These are phyloP conservation scores for Trichoderma sp. DNA, from an alignment of 2,329 filamentous ascomycete species.

Conservation along the genomic window DNA sequence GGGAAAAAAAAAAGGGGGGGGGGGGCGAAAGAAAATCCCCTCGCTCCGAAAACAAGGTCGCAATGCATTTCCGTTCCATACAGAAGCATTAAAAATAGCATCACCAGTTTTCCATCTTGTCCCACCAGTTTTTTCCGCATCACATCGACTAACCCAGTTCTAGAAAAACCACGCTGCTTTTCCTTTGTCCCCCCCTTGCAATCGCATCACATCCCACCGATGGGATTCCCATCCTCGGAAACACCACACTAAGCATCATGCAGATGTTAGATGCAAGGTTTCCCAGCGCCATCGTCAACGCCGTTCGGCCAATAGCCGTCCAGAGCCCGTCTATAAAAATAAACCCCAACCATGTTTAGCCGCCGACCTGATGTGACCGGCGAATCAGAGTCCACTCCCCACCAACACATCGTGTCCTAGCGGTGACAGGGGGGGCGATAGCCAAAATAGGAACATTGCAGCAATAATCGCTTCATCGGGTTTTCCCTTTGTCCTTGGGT, in stretches of 20 bases:
- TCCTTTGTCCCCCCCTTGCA: not conserved
- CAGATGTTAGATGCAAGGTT: not conserved
- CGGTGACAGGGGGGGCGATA: constrained; percentile 2
- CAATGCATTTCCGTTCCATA: not conserved
- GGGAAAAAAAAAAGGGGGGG: not conserved
- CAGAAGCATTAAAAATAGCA: not conserved
- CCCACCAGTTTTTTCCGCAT: not conserved
- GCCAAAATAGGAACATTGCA: not conserved
- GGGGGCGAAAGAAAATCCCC: not conserved
- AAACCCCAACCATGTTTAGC: not conserved
- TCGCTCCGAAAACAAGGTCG: not conserved
- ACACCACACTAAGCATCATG: not conserved
- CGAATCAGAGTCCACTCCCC: constrained; percentile 2
- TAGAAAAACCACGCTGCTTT: not conserved
- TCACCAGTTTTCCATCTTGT: not conserved
- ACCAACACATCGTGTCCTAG: not conserved
- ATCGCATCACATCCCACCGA: not conserved
- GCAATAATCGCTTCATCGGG: not conserved
- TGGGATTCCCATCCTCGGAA: not conserved
- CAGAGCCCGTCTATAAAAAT: not conserved
- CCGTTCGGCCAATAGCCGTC: not conserved
- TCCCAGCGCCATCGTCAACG: not conserved
- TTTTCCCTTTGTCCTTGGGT: too few species aligned
- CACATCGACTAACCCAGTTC: not conserved
- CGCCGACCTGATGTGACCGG: not conserved